Percentiles rank a stretch among this genome's conserved stretches.
Evolutionary conservation across 2,329 filamentous ascomycete genomes (phyloP).

Genomic region (Diaporthe citri): DNA sequence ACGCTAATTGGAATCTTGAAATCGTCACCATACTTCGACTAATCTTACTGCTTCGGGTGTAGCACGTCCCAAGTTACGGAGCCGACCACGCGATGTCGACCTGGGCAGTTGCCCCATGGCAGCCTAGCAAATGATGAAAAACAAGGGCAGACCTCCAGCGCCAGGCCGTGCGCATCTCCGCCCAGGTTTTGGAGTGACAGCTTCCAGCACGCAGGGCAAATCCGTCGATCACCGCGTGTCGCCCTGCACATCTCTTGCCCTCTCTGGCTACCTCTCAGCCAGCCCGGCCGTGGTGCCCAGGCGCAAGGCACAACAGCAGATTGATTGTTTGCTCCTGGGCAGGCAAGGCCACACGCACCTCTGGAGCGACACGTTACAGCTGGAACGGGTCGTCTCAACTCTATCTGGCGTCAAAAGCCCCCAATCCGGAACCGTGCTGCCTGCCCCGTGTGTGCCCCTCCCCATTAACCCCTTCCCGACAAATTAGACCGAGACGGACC

Average conservation of each 20-base stretch:
- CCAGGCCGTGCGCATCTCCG: conserved; percentile 21
- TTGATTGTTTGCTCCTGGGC: too few species aligned
- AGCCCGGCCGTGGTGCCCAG: background rate
- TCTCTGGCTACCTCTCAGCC: background rate
- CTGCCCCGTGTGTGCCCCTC: background rate
- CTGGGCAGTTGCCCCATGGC: background rate
- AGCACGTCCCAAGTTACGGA: conserved; percentile 1
- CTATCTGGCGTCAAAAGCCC: conserved; percentile 29
- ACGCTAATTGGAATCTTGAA: conserved; percentile 26
- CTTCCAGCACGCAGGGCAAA: conserved; percentile 17
- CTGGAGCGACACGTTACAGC: conserved; percentile 16
- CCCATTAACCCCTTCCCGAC: conserved; percentile 3
- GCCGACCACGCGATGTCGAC: conserved; percentile 18
- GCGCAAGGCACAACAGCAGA: background rate
- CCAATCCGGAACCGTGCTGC: conserved; percentile 6
- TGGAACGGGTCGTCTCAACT: conserved; percentile 25
- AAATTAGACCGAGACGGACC: conserved; percentile 30
- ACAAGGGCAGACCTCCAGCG: conserved; percentile 17
- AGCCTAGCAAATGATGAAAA: background rate
- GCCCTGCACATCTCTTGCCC: conserved; percentile 16
- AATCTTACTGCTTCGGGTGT: conserved; percentile 29
- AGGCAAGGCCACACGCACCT: background rate
- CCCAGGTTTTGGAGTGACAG: conserved; percentile 12
- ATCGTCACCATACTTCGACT: conserved; percentile 18
- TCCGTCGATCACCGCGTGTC: conserved; percentile 28